Base-by-base conservation (phyloP, 768 basidiomycete species). In the Phylloporus scabripes region DNA sequence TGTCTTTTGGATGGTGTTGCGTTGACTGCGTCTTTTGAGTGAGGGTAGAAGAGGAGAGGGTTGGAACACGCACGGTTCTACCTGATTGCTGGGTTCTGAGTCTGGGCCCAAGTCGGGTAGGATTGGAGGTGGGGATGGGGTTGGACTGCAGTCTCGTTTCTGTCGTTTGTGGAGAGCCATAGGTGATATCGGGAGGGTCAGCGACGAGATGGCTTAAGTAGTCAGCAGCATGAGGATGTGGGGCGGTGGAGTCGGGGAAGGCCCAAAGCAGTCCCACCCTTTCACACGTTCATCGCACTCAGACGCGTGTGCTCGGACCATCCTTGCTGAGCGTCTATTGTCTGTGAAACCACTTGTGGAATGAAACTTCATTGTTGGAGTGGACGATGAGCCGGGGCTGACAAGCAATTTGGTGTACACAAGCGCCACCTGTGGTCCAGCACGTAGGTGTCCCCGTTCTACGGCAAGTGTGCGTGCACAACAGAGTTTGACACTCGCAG, bases 61-160 rank as follows among this genome's bases (percentile, higher is more conserved):
- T 11, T 23, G n/a, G 11, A 14, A 2, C 21, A 44, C 58, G 46
- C 45, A 59, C 58, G 11, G 6, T 21, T 15, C 33, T 12, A 31
- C 14, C 33, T 50, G 15, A 6, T 11, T 18, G 23, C 36, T 24
- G 46, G 23, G 18, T 34, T 50, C 51, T 3, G 26, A 10, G 40
- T 51, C 38, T 2, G 42, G 15, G 23, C 28, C 40, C 24, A 23
- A 24, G 4, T 24, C 23, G 6, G 12, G 18, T 15, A 1, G 0
- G 24, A 17, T 18, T 18, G 34, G 43, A 3, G 36, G 42, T 4
- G 26, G 8, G 4, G 23, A 7, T 7, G 15, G 40, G 9, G 15
- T 28, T 34, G 28, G 24, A 12, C 10, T 38, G n/a, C 20, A 23
- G 14, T 48, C 48, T 1, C 3, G 0, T 28, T 49, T 45, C 6